Base-by-base conservation (phyloP, 2,329 filamentous ascomycete genomes). In the Penicillium sp. region DNA sequence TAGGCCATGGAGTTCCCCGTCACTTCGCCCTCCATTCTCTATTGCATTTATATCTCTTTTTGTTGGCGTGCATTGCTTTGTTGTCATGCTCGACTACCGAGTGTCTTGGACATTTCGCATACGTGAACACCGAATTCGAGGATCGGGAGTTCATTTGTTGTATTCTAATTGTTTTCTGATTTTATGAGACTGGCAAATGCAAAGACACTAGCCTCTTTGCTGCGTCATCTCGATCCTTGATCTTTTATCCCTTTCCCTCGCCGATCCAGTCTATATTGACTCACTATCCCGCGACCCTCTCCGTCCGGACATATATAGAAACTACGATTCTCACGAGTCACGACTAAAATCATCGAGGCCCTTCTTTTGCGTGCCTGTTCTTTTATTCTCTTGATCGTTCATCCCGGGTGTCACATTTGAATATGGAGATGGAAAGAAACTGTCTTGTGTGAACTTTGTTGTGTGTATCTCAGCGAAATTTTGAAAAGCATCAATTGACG, bases 381-480 rank as follows among this genome's bases (percentile, higher is more conserved):
- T 46, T 43, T 13, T 8, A 27, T 38, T 25, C 6, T 43, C n/a
- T 39, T 41, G 75, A 48, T 66, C 70, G 4, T 78, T 78, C 19
- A 19, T 21, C 19, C 2, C 2, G 6, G 7, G 19, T 29, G 2
- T 27, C 39, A 27, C 5, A 33, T 46, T 6, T 21, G 27, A 45
- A 31, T 29, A 4, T 29, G 16, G 41, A 46, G n/a, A 29, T 16
- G 44, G 27, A n/a, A 46, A 46, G 44, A 33, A 46, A 16, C n/a
- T 33, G 27, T 19, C 19, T 31, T 45, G 43, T 33, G 2, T 46
- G 27, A 31, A 4, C n/a, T 15, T 16, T 16, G 11, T 46, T 46
- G 13, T 15, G 4, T 44, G 10, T 31, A 31, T 46, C 44, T 21
- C 2, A 21, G 11, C 11, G 27, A 33, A 31, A 33, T 21, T 15